Base-by-base conservation (phyloP, 2,329 filamentous ascomycete species). In the Lojkania enalia region DNA sequence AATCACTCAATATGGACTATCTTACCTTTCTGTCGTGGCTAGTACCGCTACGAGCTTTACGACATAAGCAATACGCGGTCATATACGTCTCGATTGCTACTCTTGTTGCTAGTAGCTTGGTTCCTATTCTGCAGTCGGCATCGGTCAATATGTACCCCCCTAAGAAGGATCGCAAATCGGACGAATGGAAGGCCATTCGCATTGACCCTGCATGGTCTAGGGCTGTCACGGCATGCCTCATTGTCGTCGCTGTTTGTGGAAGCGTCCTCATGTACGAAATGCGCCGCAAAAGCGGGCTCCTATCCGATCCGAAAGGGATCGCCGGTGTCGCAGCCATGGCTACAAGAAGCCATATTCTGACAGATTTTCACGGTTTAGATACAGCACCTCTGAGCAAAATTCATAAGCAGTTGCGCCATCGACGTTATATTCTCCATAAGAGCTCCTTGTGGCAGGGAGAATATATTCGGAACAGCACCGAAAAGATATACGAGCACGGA, bases 271-370 rank as follows among this genome's bases (percentile, higher is more conserved):
- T 87, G 32, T 81, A 77, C 53, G 76, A 83, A 48, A 77, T 88
- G 32, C 78, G 75, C 13, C 75, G 86, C 16, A 82, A 80, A 29
- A 86, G 84, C 3, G 86, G 86, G 0, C 73, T 90, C 13, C 67
- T 83, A 2, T 80, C 81, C 4, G 84, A 89, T 60, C 85, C 87
- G 5, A 83, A 82, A 54, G 86, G 86, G 4, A 87, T 90, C 39
- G 85, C 86, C 1, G 86, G 86, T 1, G 76, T 89, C 27, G 86
- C 86, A 4, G 82, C 85, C 44, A 88, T 90, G 85, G 86, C 86
- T 7, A 86, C 87, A 2, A 81, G 82, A 49, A 83, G 80, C 51
- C 86, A 89, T 54, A 87, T 89, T 61, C 71, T 89, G 51, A 83
- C 83, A 68, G 86, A 90, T 60, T 89, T 90, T 60, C 83, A 82